Evolutionary conservation across 345 rosid genomes (phyloP).

Genomic region (Acer yangbiense): DNA sequence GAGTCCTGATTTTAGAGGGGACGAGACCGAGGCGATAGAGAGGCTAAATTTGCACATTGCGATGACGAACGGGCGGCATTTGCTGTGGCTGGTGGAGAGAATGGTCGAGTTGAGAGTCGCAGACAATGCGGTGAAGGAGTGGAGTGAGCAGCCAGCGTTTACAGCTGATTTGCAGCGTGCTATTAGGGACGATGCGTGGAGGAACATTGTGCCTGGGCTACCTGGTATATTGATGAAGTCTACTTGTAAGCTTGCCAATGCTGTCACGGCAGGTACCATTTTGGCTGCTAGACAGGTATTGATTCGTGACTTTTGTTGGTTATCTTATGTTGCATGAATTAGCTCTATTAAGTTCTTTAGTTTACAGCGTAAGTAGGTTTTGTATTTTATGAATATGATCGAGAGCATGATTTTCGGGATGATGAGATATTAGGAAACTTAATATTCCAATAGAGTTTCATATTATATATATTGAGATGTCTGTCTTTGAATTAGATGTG

Average conservation of each 20-base stretch:
- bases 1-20: slow-evolving; percentile 71
- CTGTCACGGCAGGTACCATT: slow-evolving; percentile 57
- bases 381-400: background rate
- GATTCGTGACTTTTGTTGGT: background rate
- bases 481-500: background rate
- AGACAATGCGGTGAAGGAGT: slow-evolving; percentile 58
- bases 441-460: background rate
- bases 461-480: no score
- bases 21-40: slow-evolving; percentile 78
- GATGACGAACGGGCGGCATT: slow-evolving; percentile 57
- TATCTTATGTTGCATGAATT: background rate
- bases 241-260: slow-evolving; percentile 61
- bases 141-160: slow-evolving; percentile 66
- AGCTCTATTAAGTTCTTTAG: background rate
- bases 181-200: slow-evolving; percentile 65
- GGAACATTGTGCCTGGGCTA: slow-evolving; percentile 66
- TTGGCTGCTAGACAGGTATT: slow-evolving; percentile 66
- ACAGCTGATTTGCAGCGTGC: slow-evolving; percentile 67
- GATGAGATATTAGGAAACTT: background rate
- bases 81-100: slow-evolving; percentile 73
- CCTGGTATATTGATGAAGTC: slow-evolving; percentile 57
- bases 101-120: slow-evolving; percentile 77
- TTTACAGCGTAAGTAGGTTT: background rate
- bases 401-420: background rate
- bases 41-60: slow-evolving; percentile 68